Evolutionary conservation across 1,139 yeast genomes (phyloP), one percentile per base, ranked within the genome.

Genomic region (Debaryomyces subglobosus): DNA sequence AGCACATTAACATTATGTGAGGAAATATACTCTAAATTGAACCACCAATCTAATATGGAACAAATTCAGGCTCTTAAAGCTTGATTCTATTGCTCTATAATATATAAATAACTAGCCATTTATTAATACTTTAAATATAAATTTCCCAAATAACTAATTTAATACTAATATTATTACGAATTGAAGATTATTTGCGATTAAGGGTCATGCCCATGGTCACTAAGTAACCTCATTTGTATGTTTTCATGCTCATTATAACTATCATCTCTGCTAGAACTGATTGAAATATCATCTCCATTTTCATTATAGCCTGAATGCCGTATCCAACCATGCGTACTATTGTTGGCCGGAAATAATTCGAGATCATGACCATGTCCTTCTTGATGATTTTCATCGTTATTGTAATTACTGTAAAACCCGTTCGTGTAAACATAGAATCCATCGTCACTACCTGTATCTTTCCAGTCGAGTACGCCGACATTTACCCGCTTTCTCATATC

Each of bases 381-480:
- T 7, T 30, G 36, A 30, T 30, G 36, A 25, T 53, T 50, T 10
- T 55, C 53, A 12, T 54, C 52, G 24, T 54, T 52, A 36, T 56
- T 53, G n/a, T 59, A 59, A 23, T 60, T 54, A 32, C 65, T 60
- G 54, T 67, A 65, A 51, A 74, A 74, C n/a, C 79, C 79, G 52
- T 74, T 71, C 3, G 81, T 71, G 52, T 71, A 75, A 8, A 74
- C 77, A 52, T 65, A 71, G 47, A 76, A 74, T 8, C 80, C 80
- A 52, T 74, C 79, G 47, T 76, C 81, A 54, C 79, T 74, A 7
- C 62, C 71, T 13, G 65, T 56, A 45, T 72, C 78, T 43, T 62
- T 60, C 59, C 62, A 58, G 16, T 63, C 42, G 37, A 56, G 48
- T 29, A 57, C 58, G 27, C 53, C 57, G 4, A 59, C 52, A 32